Base-by-base conservation (phyloP, 176 grass and related monocot species). In the Alopecurus myosuroides region DNA sequence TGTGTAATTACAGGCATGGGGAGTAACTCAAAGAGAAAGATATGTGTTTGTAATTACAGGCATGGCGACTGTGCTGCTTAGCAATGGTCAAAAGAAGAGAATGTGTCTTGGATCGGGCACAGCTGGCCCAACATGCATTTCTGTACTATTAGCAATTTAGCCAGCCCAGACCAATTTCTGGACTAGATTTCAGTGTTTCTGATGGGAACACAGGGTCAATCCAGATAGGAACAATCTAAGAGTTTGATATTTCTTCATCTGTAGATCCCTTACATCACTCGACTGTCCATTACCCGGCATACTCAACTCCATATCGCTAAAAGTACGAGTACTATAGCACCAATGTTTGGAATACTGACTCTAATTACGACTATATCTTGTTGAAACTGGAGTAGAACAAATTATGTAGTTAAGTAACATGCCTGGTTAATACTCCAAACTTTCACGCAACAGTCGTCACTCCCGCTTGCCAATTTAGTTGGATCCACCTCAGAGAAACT, bases 391-490 rank as follows among this genome's bases (percentile, higher is more conserved):
- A 62, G 7, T 13, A 56, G 26, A 76, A 71, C 44, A 66, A 77
- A 79, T 53, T 88, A 64, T 71, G 46, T 19, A 81, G 50, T 77
- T 71, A 82, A 89, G 76, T 71, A 88, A 79, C 70, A 70, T 98
- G 36, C 93, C 92, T 99, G 93, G 60, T 92, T 97, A 77, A 92
- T 99, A 84, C 80, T 97, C 97, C 97, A 99, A 30, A 99, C 73
- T 92, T 97, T 99, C 70, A 99, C 97, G 4, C 74, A 96, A 79
- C 86, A 91, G 81, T 99, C 97, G 36, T 99, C 97, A 86, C 93
- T 92, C 76, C 97, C 97, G 15, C 97, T 99, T 53, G 94, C 97
- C 73, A 99, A 93, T 69, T 77, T 97, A 77, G 88, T 92, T 70
- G 97, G 97, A 83, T 99, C 94, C 40, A 92, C 87, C 40, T 92